Base-by-base conservation (phyloP, 495 filamentous ascomycete species). In the Neurospora sp. region DNA sequence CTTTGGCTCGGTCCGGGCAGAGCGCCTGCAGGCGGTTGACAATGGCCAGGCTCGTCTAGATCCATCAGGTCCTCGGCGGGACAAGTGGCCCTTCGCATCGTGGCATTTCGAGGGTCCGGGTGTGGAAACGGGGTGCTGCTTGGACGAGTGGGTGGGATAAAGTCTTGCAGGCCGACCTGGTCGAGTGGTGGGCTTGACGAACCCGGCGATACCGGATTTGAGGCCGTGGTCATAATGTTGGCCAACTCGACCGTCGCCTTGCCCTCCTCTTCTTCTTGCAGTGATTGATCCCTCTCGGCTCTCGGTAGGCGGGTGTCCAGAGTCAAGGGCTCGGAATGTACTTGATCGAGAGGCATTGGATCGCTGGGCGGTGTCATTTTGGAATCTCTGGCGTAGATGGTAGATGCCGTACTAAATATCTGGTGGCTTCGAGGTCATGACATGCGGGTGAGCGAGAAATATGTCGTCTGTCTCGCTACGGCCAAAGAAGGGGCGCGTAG, bases 61-160 rank as follows among this genome's bases (percentile, higher is more conserved):
- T 78, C 79, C 75, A 78, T 71, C 39, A 71, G 70, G 17, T 69
- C 78, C 45, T 81, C 77, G 13, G 80, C 77, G 9, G 82, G 82
- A 66, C 80, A 83, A 37, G 81, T 82, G 62, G 78, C 74, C 54
- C 78, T 84, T 38, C 80, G 82, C 34, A 85, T 75, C 62, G 83
- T 83, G 10, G 81, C 76, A 71, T 76, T 84, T 39, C 84, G 79
- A 62, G 82, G 78, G 43, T 88, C 85, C 62, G 83, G 84, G 69
- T 89, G 83, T 7, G 86, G 87, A 70, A 89, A 89, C 1, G 87
- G 87, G 5, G 87, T 89, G 77, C 86, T 88, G 73, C 83, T 88
- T 8, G 87, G 87, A 28, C 87, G 81, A 11, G 83, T 84, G 2
- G 86, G 87, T 3, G 86, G 86, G 7, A 86, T 72, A 75, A 89